Evolutionary conservation across 73 alveolate species (phyloP).

Genomic region (Paramecium sexaurelia): DNA sequence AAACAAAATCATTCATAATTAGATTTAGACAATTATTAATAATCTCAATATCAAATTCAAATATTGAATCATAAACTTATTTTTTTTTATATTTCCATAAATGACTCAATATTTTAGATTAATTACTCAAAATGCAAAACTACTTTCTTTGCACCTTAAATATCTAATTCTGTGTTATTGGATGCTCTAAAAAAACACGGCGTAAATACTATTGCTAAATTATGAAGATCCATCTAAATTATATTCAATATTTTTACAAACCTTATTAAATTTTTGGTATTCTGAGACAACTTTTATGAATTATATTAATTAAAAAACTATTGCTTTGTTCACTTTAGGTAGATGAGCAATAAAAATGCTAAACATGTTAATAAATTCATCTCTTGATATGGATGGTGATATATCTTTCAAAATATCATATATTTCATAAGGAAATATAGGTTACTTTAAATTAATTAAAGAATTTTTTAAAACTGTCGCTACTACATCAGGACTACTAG

Average conservation of each 20-base stretch:
- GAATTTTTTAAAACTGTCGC: conserved; percentile 7
- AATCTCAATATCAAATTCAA: not conserved
- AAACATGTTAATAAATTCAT: not conserved
- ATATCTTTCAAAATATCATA: not conserved
- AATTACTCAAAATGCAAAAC: not conserved
- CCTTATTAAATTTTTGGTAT: not conserved
- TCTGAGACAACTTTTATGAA: not conserved
- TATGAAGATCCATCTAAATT: conserved; percentile 6
- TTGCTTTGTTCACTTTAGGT: not conserved
- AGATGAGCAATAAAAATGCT: not conserved
- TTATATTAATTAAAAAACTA: not conserved
- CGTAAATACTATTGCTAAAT: conserved; percentile 14
- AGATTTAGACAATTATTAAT: not conserved
- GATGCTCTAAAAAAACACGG: conserved; percentile 25
- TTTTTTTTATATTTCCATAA: not conserved
- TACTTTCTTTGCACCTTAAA: not conserved
- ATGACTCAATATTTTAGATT: not conserved
- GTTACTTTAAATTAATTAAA: not conserved
- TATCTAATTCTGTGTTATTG: not conserved
- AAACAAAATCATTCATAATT: conserved; percentile 16
- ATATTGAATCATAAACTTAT: not conserved
- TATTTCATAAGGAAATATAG: conserved; percentile 33
- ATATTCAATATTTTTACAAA: not conserved
- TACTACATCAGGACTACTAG: not conserved
- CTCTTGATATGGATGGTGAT: not conserved